Conservation (phyloP, 331 rosid species). For the Quercus phellos region DNA sequence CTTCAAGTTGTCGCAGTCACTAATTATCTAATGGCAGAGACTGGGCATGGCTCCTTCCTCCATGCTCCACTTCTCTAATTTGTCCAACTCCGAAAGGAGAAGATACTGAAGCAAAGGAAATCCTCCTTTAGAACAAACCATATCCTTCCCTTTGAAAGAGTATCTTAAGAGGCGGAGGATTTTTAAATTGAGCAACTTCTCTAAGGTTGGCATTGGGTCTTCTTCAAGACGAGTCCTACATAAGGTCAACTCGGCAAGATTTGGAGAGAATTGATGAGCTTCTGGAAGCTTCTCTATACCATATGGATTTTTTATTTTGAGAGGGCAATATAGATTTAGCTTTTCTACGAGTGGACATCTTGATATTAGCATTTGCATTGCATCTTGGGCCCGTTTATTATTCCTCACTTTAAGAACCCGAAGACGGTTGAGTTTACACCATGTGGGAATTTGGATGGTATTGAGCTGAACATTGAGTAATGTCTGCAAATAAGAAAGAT, state of each 20-base stretch:
- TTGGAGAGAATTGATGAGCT: conserved; percentile 27
- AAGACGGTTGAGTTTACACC: conserved; percentile 15
- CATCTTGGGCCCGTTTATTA: neutral
- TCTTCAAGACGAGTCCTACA: neutral
- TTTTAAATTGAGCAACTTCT: conserved; percentile 40
- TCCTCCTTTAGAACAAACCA: no score
- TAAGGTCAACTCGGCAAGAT: conserved; percentile 33
- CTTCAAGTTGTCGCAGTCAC: fast-evolving
- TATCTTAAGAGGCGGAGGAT: conserved; percentile 5
- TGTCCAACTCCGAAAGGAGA: fast-evolving
- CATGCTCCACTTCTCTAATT: no score
- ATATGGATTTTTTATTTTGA: no score
- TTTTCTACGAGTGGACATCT: conserved; percentile 38
- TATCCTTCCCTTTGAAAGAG: neutral
- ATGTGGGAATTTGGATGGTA: no score
- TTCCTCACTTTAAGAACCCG: neutral
- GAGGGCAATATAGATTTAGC: conserved; percentile 11
- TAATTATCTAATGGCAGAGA: no score
- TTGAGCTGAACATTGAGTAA: conserved; percentile 20
- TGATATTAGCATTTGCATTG: neutral
- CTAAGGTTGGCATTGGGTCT: conserved; percentile 46
- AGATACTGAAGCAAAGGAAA: no score
- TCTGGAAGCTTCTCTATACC: conserved; percentile 31
- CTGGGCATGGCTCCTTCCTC: no score
- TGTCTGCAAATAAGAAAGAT: conserved; percentile 33